phyloP scores from a whole-genome alignment of 495 filamentous ascomycete species.

The Tricharina praecox region DNA sequence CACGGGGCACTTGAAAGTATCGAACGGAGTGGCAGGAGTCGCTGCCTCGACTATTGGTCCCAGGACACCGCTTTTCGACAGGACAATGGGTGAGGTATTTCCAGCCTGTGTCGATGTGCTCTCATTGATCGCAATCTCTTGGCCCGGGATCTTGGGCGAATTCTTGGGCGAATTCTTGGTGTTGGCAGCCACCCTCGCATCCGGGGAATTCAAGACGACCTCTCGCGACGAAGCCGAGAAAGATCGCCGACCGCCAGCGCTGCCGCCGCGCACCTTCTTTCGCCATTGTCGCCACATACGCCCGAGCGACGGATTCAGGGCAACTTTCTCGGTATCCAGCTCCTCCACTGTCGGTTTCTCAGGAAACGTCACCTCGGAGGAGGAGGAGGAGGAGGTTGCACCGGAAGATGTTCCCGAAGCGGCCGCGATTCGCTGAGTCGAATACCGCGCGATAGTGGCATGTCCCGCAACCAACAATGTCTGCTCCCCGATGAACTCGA shows the following conservation, averaged over 20 bases:
- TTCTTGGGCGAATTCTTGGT: too few species aligned
- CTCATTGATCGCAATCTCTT: too few species aligned
- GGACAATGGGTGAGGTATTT: too few species aligned
- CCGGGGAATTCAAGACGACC: neutral
- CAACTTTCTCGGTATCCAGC: constrained; percentile 80
- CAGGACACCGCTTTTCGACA: too few species aligned
- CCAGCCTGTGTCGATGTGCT: too few species aligned
- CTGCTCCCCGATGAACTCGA: constrained; percentile 89
- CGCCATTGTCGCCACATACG: constrained; percentile 92
- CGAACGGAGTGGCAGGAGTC: too few species aligned
- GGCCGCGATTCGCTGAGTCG: constrained; percentile 34
- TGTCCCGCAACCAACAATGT: constrained; percentile 74
- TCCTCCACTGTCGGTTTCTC: constrained; percentile 72
- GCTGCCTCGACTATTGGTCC: too few species aligned
- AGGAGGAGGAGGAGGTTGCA: too few species aligned
- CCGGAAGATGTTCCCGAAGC: constrained; percentile 5
- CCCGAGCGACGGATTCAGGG: constrained; percentile 70
- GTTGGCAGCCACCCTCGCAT: too few species aligned
- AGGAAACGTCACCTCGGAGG: neutral
- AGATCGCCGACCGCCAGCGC: too few species aligned
- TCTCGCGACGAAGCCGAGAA: constrained; percentile 20
- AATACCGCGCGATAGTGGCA: constrained; percentile 59
- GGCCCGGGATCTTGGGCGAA: too few species aligned
- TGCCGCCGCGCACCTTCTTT: constrained; percentile 45
- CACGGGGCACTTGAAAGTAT: too few species aligned